Evolutionary conservation across 306 rosid genomes (phyloP).

Genomic region (Vigna trinervia): DNA sequence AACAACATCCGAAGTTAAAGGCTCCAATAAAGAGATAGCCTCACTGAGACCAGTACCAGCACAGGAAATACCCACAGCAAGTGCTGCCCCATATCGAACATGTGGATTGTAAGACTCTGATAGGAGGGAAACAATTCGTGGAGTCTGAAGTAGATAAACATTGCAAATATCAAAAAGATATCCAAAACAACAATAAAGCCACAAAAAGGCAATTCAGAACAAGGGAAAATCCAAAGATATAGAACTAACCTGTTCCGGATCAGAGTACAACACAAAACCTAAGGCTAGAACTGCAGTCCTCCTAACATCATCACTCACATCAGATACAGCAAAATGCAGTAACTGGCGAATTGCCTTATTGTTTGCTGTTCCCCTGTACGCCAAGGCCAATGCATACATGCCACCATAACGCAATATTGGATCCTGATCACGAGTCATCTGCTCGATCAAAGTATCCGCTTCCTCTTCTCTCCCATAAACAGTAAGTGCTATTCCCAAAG

Average conservation of each 20-base stretch:
- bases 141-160: constrained; percentile 69
- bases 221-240: constrained; percentile 19
- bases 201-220: constrained; percentile 20
- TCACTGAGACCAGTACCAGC: constrained; percentile 99
- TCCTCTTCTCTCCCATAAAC: constrained; percentile 99
- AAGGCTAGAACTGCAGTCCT: constrained; percentile 98
- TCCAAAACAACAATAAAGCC: constrained; percentile 26
- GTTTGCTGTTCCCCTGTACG: constrained; percentile 95
- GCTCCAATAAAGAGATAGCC: constrained; percentile 96
- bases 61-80: constrained; percentile 98
- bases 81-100: constrained; percentile 98
- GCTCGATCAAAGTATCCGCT: constrained; percentile 95
- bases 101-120: constrained; percentile 98
- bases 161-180: constrained; percentile 22
- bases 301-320: constrained; percentile 98
- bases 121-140: constrained; percentile 89
- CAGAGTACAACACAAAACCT: constrained; percentile 97
- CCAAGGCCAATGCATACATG: constrained; percentile 97
- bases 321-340: constrained; percentile 97
- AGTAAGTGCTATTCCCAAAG: constrained; percentile 93
- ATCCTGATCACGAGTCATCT: constrained; percentile 97
- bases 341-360: constrained; percentile 95
- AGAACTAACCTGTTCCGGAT: constrained; percentile 92
- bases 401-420: constrained; percentile 98
- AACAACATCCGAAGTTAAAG: constrained; percentile 95